Evolutionary conservation across 2,329 filamentous ascomycete species (phyloP).

Genomic region (Amauroascus niger): DNA sequence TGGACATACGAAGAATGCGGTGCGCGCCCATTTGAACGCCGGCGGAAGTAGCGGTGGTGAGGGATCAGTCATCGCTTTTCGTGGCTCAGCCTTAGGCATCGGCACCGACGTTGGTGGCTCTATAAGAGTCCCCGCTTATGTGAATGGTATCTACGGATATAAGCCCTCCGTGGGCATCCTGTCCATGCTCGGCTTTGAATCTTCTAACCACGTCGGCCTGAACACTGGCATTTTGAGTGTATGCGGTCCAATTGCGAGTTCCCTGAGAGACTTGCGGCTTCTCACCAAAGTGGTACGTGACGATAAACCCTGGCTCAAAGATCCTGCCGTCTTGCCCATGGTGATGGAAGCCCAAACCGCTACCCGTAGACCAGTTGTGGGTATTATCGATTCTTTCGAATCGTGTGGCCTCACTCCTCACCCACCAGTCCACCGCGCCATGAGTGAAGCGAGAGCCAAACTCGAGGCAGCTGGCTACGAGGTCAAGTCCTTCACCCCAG

Average conservation of each 20-base stretch:
- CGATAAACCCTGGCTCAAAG: neutral
- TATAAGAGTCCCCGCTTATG: constrained; percentile 51
- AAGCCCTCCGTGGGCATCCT: constrained; percentile 36
- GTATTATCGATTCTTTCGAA: neutral
- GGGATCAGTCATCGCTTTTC: constrained; percentile 50
- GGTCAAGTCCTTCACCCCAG: neutral
- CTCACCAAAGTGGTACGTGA: neutral
- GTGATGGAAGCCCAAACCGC: neutral
- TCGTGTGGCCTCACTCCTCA: neutral
- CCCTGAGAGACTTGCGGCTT: neutral
- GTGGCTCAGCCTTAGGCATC: constrained; percentile 49
- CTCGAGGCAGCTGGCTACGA: neutral
- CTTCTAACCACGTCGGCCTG: neutral
- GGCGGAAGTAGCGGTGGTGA: constrained; percentile 56
- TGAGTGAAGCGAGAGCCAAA: neutral
- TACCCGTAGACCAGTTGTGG: neutral
- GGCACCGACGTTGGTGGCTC: constrained; percentile 56
- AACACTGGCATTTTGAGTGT: neutral
- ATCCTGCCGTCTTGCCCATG: neutral
- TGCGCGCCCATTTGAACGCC: constrained; percentile 57
- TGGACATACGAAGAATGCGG: constrained; percentile 54
- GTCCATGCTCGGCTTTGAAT: neutral
- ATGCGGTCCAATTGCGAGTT: neutral
- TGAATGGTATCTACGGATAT: constrained; percentile 52
- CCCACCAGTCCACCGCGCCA: neutral